Evolutionary conservation across 495 filamentous ascomycete genomes (phyloP).

Genomic region (Staphylotrichum tortipilum): DNA sequence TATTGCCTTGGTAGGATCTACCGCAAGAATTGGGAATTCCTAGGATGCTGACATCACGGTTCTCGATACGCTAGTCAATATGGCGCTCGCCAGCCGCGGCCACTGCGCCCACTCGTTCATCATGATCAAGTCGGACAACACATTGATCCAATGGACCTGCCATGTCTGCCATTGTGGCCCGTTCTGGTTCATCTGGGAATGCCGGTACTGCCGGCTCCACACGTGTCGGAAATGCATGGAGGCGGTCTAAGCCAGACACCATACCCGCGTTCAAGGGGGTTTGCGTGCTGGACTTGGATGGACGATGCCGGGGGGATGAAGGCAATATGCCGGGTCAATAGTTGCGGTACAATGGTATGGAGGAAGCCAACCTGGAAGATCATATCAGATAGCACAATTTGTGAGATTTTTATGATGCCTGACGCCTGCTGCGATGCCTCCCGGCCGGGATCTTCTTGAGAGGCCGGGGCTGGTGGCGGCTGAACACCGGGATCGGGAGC

Average conservation of each 20-base stretch:
- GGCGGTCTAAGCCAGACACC: slow-evolving; percentile 45
- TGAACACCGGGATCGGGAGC: not conserved
- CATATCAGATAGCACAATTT: too few species aligned
- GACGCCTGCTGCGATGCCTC: not conserved
- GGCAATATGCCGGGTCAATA: slow-evolving; percentile 29
- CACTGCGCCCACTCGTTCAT: slow-evolving; percentile 63
- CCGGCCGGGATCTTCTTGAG: not conserved
- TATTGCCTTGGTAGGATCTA: too few species aligned
- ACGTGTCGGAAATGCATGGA: slow-evolving; percentile 58
- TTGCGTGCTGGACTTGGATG: too few species aligned
- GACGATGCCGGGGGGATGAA: too few species aligned
- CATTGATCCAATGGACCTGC: slow-evolving; percentile 69
- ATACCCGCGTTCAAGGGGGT: too few species aligned
- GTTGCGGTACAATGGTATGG: too few species aligned
- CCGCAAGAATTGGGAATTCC: not conserved
- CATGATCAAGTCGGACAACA: slow-evolving; percentile 70
- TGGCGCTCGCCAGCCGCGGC: slow-evolving; percentile 53
- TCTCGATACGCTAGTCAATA: slow-evolving; percentile 20
- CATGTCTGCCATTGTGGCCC: slow-evolving; percentile 67
- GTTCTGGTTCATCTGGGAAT: slow-evolving; percentile 78
- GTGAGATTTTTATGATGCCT: too few species aligned
- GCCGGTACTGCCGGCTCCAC: slow-evolving; percentile 69
- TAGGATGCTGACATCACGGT: not conserved
- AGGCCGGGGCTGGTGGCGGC: slow-evolving; percentile 7
- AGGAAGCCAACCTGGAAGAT: too few species aligned